Conservation (phyloP, 23 red algal species). For the Porphyridium purpureum region DNA sequence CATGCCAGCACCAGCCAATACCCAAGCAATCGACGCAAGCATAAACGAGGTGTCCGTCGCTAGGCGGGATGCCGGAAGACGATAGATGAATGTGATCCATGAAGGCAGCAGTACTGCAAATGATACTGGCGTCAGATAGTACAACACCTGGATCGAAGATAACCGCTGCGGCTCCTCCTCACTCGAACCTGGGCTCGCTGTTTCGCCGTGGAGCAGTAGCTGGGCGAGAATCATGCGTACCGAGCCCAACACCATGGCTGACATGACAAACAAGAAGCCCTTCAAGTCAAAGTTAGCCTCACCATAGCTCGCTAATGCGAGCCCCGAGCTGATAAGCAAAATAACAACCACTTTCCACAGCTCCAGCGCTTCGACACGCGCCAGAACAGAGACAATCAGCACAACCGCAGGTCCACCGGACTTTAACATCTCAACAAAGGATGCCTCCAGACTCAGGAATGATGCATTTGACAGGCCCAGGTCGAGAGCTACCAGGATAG, state of each 20-base stretch:
- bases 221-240: conserved; percentile 2
- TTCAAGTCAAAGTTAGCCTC: conserved; percentile 7
- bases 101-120: no score
- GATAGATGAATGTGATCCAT: no score
- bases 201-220: conserved; percentile 9
- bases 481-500: conserved; percentile 12
- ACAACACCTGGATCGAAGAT: no score
- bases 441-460: conserved; percentile 9
- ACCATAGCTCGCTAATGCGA: conserved; percentile 8
- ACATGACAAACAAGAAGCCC: conserved; percentile 4
- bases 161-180: conserved; percentile 1
- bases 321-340: conserved; percentile 1
- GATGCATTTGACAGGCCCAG: conserved; percentile 3
- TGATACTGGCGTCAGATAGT: no score
- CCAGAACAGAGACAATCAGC: conserved; percentile 4
- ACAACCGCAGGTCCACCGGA: conserved; percentile 4
- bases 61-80: no score
- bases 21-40: no score
- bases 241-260: conserved; percentile 6
- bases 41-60: no score
- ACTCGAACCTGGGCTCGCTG: no score
- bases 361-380: conserved; percentile 1
- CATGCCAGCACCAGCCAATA: no score
- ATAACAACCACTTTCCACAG: background rate
- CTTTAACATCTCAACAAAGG: conserved; percentile 19